Evolutionary conservation across 169 alveolate species (phyloP), one percentile per base, ranked within the genome.

Genomic region (Plasmodium coatneyi): DNA sequence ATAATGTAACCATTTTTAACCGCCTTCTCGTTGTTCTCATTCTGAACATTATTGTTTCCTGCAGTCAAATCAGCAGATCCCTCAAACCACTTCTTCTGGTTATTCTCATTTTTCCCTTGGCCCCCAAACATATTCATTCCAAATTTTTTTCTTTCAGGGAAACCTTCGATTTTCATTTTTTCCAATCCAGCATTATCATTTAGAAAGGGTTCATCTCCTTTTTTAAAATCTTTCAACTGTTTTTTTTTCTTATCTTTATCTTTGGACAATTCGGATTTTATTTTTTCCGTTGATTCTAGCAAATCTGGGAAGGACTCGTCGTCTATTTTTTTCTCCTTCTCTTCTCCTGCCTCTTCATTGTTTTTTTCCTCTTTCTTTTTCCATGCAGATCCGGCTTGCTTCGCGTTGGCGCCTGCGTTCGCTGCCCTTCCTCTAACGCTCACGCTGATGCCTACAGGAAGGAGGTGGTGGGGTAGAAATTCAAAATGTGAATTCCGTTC

Each of bases 301-400:
- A 86, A 86, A 54, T 86, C 93, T 6, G 93, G 93, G 70, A 86
- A 86, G 5, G 93, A 86, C 28, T 86, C 93, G 70, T 86, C 87
- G 70, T 86, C 93, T n/a, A 86, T 86, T 74, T 76, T 86, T 52
- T 86, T 86, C 25, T 86, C 93, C 80, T 86, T 86, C 28, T 86
- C 93, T 86, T 86, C 86, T 86, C 60, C 84, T 70, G 41, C 70
- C 22, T 74, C 86, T 19, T 86, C 93, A 34, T 32, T 41, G 30
- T 76, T 86, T 30, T 86, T 78, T 28, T 74, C 86, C 19, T 72
- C 86, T 86, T 86, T 86, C 1, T 52, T 86, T 16, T 86, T 86
- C 93, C 93, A 86, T 34, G 93, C 93, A 7, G 93, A 76, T 0
- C 93, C 93, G 0, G 86, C 84, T 54, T 86, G 93, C 66, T 86